These are phyloP conservation scores for Leucocoprinus sp. DNA, from an alignment of 768 basidiomycete species.

Conservation along the genomic window DNA sequence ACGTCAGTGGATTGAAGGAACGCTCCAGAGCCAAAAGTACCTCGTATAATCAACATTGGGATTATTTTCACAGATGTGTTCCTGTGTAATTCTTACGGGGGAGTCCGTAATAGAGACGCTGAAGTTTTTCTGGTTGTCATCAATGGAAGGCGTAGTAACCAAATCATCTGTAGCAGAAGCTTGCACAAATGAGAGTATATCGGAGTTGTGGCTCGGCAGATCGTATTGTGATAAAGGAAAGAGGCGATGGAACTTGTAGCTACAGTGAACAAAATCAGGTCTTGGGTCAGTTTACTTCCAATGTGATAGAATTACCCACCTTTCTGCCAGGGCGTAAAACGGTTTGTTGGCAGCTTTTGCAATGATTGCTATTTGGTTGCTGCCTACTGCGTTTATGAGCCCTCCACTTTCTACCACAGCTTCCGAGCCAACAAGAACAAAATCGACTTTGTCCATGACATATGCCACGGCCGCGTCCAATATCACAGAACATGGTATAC, in stretches of 20 bases:
- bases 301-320: slow-evolving; percentile 36
- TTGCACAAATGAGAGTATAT: slow-evolving; percentile 64
- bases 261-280: slow-evolving; percentile 26
- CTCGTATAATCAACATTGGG: slow-evolving; percentile 94
- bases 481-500: slow-evolving; percentile 90
- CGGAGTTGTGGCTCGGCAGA: slow-evolving; percentile 73
- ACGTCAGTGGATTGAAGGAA: slow-evolving; percentile 11
- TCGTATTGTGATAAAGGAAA: slow-evolving; percentile 92
- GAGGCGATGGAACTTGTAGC: slow-evolving; percentile 95
- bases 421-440: slow-evolving; percentile 94
- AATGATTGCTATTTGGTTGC: slow-evolving; percentile 94
- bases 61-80: slow-evolving; percentile 75
- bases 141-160: background rate
- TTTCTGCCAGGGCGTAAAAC: slow-evolving; percentile 92
- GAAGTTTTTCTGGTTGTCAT: background rate
- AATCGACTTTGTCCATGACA: slow-evolving; percentile 93
- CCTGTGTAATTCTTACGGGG: slow-evolving; percentile 57
- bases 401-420: slow-evolving; percentile 97
- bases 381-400: slow-evolving; percentile 86
- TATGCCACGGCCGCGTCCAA: slow-evolving; percentile 96
- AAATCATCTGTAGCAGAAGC: slow-evolving; percentile 17
- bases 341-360: slow-evolving; percentile 93
- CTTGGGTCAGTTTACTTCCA: slow-evolving; percentile 11
- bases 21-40: slow-evolving; percentile 24
- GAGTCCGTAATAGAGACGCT: slow-evolving; percentile 15